Evolutionary conservation across 1,284 basidiomycete species (phyloP), one percentile per base, ranked within the genome.

Genomic region (Peniophora sp.): DNA sequence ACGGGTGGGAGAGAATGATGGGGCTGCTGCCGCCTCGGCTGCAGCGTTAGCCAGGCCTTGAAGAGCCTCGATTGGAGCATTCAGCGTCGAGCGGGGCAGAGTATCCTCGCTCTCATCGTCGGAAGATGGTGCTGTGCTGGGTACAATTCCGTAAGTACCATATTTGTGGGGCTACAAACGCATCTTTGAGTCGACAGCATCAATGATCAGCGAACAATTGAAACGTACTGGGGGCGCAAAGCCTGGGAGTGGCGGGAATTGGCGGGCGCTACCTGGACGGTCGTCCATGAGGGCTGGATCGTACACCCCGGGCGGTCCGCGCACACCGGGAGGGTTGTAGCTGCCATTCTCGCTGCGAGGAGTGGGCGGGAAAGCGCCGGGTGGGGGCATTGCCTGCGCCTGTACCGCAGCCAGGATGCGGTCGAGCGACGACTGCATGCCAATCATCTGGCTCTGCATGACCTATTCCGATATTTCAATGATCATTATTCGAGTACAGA

Each of bases 1-100:
- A 20, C 37, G 37, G n/a, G n/a, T 41, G 37, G 69, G 57, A 24
- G 67, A 62, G 5, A 67, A 51, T 14, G 71, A 74, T 2, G 88
- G 79, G 2, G 76, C 86, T 3, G 88, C 86, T 1, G 93, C 92
- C 2, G 92, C 89, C 65, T 94, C 92, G 22, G 91, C 93, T 3
- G 92, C 92, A 2, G 92, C 92, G 63, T 96, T 95, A 12, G 92
- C 93, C 43, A 96, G 73, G 2, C 92, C 91, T 63, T 96, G 89
- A 32, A 96, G 72, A 3, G 93, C 93, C 63, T 96, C 92, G 53
- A 96, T 96, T 1, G 93, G 93, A 0, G 93, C 92, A 54, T 88
- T 91, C 55, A 95, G 71, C 34, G 85, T 81, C 23, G 86, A 79
- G 36, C 89, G 78, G 14, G 90, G 87, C 3, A 93, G 71, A 0